Evolutionary conservation across 2,329 filamentous ascomycete genomes (phyloP).

Genomic region (Diaporthe helianthi): DNA sequence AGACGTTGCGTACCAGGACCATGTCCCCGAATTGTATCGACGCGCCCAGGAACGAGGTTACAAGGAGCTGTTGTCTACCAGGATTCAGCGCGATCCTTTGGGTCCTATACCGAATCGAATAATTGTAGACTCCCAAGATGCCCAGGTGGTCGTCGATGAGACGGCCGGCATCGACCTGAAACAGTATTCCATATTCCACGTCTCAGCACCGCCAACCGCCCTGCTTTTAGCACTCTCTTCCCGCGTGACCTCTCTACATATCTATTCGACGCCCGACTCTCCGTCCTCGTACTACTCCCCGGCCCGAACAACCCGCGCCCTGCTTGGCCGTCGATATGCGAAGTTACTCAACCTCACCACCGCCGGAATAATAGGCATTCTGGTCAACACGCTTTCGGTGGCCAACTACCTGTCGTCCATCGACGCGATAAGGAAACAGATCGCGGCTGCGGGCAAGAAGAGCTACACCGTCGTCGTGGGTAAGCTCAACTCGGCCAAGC

Average conservation of each 20-base stretch:
- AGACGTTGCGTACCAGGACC: slow-evolving; percentile 84
- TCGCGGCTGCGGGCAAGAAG: slow-evolving; percentile 86
- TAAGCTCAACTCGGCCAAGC: slow-evolving; percentile 92
- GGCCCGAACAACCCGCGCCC: slow-evolving; percentile 54
- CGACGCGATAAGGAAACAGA: slow-evolving; percentile 73
- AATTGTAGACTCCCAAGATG: slow-evolving; percentile 47
- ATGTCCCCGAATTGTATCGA: slow-evolving; percentile 66
- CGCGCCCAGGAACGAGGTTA: slow-evolving; percentile 71
- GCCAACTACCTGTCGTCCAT: slow-evolving; percentile 88
- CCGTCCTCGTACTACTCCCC: slow-evolving; percentile 59
- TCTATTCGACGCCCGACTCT: slow-evolving; percentile 68
- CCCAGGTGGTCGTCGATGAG: slow-evolving; percentile 49
- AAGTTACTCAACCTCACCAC: slow-evolving; percentile 82
- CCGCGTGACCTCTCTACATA: slow-evolving; percentile 78
- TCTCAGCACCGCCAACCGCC: slow-evolving; percentile 79
- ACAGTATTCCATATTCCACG: slow-evolving; percentile 81
- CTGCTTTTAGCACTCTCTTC: slow-evolving; percentile 88
- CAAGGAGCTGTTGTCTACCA: slow-evolving; percentile 69
- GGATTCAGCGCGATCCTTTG: slow-evolving; percentile 78
- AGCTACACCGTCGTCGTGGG: slow-evolving; percentile 96
- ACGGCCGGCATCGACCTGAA: slow-evolving; percentile 57
- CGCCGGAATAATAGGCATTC: slow-evolving; percentile 85
- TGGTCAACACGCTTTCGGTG: slow-evolving; percentile 94
- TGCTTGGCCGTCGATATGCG: slow-evolving; percentile 86
- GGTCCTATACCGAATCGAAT: slow-evolving; percentile 86